A percentile compares a stretch with the other conserved stretches of the same genome.
Evolutionary conservation across 2,329 filamentous ascomycete species (phyloP).

Genomic region (Fusarium udum): DNA sequence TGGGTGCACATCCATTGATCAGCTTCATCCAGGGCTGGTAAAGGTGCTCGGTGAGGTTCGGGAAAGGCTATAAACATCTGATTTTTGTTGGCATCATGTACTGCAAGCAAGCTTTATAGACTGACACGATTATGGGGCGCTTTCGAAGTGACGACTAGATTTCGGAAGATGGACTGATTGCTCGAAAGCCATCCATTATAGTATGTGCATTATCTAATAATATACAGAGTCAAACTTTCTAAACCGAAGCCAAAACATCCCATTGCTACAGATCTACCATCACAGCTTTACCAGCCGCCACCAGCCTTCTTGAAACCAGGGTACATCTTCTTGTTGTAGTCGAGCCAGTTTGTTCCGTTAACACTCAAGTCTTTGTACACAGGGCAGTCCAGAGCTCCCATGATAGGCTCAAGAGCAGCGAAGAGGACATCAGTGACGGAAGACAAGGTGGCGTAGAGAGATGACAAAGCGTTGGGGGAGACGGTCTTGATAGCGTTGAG

Average conservation of each 20-base stretch:
- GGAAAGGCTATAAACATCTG: neutral
- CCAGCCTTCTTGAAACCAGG: slow-evolving; percentile 39
- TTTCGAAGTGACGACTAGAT: neutral
- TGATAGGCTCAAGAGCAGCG: slow-evolving; percentile 31
- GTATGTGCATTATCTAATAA: neutral
- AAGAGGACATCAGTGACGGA: slow-evolving; percentile 26
- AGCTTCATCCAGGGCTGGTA: slow-evolving; percentile 58
- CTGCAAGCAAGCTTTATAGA: neutral
- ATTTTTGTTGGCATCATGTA: neutral
- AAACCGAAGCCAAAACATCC: neutral
- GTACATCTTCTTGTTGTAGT: slow-evolving; percentile 31
- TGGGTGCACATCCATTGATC: slow-evolving; percentile 75
- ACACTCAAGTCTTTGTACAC: slow-evolving; percentile 31
- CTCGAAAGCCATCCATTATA: neutral
- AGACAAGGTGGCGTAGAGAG: slow-evolving; percentile 47
- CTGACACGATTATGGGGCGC: fast-evolving
- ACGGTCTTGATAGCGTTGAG: slow-evolving; percentile 52
- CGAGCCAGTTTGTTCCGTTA: slow-evolving; percentile 34
- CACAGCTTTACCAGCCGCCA: slow-evolving; percentile 19
- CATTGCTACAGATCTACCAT: neutral
- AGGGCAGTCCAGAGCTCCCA: slow-evolving; percentile 26
- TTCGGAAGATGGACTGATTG: neutral
- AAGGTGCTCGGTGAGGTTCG: neutral
- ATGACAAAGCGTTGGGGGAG: slow-evolving; percentile 54
- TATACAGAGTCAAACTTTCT: neutral